These are phyloP conservation scores for Chalciporus piperatoides DNA, from an alignment of 1,284 basidiomycete species.

Conservation along the genomic window DNA sequence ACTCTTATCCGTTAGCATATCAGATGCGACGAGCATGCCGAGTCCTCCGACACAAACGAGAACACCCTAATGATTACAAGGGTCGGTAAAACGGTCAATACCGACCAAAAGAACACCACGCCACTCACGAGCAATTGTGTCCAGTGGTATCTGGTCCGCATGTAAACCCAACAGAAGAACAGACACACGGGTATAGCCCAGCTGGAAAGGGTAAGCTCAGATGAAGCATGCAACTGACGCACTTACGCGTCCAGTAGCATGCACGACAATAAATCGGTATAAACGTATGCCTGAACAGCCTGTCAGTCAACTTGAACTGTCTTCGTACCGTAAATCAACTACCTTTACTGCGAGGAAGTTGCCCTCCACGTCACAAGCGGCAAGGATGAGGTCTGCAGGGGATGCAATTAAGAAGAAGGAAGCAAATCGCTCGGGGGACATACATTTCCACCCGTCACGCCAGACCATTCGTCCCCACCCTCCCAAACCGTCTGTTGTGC, in stretches of 20 bases:
- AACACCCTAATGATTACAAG: constrained; percentile 50
- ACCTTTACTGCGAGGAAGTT: constrained; percentile 82
- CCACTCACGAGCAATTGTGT: constrained; percentile 66
- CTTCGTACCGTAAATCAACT: constrained; percentile 1
- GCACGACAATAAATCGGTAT: constrained; percentile 81
- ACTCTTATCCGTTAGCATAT: constrained; percentile 67
- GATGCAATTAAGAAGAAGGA: constrained; percentile 3
- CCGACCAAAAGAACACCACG: not conserved
- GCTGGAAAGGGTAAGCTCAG: constrained; percentile 34
- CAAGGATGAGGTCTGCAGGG: constrained; percentile 65
- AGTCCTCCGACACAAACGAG: constrained; percentile 72
- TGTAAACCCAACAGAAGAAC: constrained; percentile 77
- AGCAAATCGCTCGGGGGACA: constrained; percentile 19
- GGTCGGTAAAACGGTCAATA: not conserved
- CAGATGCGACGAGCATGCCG: constrained; percentile 72
- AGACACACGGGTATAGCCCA: constrained; percentile 87
- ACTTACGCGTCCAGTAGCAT: constrained; percentile 81
- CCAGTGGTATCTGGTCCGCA: constrained; percentile 78
- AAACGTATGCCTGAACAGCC: constrained; percentile 64
- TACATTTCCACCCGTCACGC: constrained; percentile 83
- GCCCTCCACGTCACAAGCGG: constrained; percentile 77
- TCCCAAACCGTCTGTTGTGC: constrained; percentile 62
- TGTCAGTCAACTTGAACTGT: constrained; percentile 1
- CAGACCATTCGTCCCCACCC: constrained; percentile 73
- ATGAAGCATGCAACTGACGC: not conserved